Evolutionary conservation across 148 eudicot genomes (phyloP), one percentile per base, ranked within the genome.

Genomic region (Talinum fruticosum): DNA sequence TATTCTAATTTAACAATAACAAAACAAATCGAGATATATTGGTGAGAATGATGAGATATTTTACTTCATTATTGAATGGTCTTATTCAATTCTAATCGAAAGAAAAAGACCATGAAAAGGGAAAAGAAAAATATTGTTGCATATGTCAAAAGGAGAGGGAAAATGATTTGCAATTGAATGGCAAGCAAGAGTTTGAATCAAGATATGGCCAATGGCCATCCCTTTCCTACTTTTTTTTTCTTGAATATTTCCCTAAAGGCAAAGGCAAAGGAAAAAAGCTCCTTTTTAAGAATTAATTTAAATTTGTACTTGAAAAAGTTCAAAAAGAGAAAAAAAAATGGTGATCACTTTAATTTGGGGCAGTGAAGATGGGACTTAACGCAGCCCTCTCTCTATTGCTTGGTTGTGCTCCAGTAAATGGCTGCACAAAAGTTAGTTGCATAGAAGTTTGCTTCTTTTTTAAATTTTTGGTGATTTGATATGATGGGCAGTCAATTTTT

Each of bases 171-270:
- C 64, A 59, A 59, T 59, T 59, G 26, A 24, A 59, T 59, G 64
- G 64, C 29, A 59, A 59, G 64, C 30, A 24, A 62, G 33, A 62
- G 18, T 62, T 62, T 28, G 33, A 62, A 62, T 62, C 3, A 10
- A 62, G 66, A 62, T 10, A 62, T 68, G 41, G 71, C 71, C 12
- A 68, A 62, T 68, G 41, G 71, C 71, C 12, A 68, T 33, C 41
- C 8, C 38, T 68, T 19, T 68, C 41, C 34, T 8, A 68, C 28
- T 23, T 36, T 33, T 33, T 34, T 5, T 34, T 15, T 35, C 1
- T 15, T 19, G 13, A 2, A 10, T 34, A 15, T 1, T 32, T 16
- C 12, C 8, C 26, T 34, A 18, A 32, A 30, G 36, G 37, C 70
- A 66, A 66, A 66, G 70, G 70, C 38, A 66, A 37, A 41, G 47